phyloP scores from a whole-genome alignment of 176 grass and related monocot species.

The Oryza brachyantha region DNA sequence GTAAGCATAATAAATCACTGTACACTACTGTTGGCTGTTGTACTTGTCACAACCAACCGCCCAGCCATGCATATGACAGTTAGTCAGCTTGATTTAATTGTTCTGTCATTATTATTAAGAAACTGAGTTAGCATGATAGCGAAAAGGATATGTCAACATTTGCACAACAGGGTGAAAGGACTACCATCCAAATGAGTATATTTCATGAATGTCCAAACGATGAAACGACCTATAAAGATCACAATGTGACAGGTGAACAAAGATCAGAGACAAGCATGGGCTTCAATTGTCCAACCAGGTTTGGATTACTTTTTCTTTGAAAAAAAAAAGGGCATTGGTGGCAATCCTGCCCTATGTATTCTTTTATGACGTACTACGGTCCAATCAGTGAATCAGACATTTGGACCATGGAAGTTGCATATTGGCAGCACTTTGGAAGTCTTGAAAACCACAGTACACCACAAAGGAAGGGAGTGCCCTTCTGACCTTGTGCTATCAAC shows the following conservation, averaged over 20 bases:
- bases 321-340: background rate
- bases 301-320: too few relatives aligned
- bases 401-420: constrained; percentile 10
- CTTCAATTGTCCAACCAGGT: background rate
- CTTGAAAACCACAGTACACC: background rate
- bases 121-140: background rate
- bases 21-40: background rate
- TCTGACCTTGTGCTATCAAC: background rate
- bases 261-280: background rate
- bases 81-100: background rate
- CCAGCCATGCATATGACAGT: background rate
- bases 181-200: background rate
- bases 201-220: background rate
- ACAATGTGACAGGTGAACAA: background rate
- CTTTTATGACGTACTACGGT: background rate
- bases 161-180: background rate
- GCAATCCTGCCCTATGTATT: background rate
- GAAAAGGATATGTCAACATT: background rate
- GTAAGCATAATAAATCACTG: background rate
- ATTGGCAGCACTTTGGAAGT: constrained; percentile 16
- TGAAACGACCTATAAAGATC: background rate
- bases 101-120: background rate
- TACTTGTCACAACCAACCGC: background rate
- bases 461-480: background rate
- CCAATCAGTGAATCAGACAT: background rate